These are phyloP conservation scores for Agaricus subrufescens DNA, from an alignment of 768 basidiomycete genomes.

Conservation along the genomic window DNA sequence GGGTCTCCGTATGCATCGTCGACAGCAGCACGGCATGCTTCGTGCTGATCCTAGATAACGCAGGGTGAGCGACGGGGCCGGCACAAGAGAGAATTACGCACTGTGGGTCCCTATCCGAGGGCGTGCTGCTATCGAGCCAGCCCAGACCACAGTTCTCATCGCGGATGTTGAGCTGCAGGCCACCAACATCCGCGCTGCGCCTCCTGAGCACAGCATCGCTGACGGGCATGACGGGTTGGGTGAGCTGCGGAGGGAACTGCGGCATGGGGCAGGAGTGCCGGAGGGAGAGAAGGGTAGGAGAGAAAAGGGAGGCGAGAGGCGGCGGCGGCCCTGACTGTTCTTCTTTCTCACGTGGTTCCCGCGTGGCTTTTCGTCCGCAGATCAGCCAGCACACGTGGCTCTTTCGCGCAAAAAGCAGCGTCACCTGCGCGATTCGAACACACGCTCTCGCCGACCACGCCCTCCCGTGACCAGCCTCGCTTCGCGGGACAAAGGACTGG, in stretches of 20 bases:
- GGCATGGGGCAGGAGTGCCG: neutral
- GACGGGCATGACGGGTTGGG: conserved; percentile 9
- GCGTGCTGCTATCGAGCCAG: conserved; percentile 51
- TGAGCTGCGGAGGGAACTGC: neutral
- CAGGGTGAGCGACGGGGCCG: neutral
- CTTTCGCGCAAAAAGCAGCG: conserved; percentile 14
- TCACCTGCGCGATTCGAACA: conserved; percentile 32
- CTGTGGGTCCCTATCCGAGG: conserved; percentile 29
- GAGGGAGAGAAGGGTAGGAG: conserved; percentile 6
- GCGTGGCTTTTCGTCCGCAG: conserved; percentile 27
- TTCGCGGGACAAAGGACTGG: neutral
- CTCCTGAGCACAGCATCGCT: conserved; percentile 22
- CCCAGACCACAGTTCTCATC: conserved; percentile 62
- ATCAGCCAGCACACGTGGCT: neutral
- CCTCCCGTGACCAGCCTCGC: conserved; percentile 8
- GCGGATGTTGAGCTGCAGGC: conserved; percentile 73
- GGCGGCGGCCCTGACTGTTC: conserved; percentile 15
- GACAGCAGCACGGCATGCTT: conserved; percentile 79
- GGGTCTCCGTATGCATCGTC: conserved; percentile 81
- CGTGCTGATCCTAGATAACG: conserved; percentile 27
- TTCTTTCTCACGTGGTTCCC: conserved; percentile 38
- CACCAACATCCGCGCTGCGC: conserved; percentile 86
- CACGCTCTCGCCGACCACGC: conserved; percentile 27
- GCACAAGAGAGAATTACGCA: conserved; percentile 27
- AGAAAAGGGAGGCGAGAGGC: conserved; percentile 12